Evolutionary conservation across 2,329 filamentous ascomycete species (phyloP).

Genomic region (Arthrobotrys iridis): DNA sequence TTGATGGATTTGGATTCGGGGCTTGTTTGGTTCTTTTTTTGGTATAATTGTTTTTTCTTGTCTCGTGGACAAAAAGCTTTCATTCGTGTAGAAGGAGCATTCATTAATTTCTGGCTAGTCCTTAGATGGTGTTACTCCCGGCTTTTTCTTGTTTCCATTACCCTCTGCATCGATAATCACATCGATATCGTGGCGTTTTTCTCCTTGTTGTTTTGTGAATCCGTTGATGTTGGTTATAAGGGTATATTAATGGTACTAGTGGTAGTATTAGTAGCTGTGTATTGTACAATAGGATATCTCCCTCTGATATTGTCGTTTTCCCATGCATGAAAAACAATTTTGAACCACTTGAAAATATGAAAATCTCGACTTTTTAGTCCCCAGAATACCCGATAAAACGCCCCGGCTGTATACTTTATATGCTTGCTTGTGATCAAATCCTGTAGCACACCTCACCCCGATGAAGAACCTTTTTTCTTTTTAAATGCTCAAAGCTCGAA

Average conservation of each 20-base stretch:
- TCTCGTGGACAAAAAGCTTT: constrained; percentile 4
- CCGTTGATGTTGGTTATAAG: background rate
- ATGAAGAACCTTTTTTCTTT: no score
- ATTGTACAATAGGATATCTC: constrained; percentile 38
- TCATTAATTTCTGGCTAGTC: constrained; percentile 16
- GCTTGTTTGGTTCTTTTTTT: background rate
- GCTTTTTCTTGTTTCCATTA: constrained; percentile 2
- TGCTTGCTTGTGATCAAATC: no score
- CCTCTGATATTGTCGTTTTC: background rate
- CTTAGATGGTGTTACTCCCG: constrained; percentile 19
- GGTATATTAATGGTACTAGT: no score
- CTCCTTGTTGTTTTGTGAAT: background rate
- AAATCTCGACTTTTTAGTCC: background rate
- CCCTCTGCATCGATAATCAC: background rate
- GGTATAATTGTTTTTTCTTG: background rate
- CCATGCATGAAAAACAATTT: background rate
- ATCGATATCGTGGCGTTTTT: constrained; percentile 25
- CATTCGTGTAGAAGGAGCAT: constrained; percentile 9
- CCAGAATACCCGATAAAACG: background rate
- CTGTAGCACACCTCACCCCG: no score
- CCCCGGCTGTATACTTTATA: no score
- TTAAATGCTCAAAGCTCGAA: constrained; percentile 56
- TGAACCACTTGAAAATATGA: background rate
- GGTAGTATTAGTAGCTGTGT: constrained; percentile 16
- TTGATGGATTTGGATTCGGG: constrained; percentile 7